Evolutionary conservation across 331 rosid species (phyloP).

Genomic region (Phaseolus coccineus): DNA sequence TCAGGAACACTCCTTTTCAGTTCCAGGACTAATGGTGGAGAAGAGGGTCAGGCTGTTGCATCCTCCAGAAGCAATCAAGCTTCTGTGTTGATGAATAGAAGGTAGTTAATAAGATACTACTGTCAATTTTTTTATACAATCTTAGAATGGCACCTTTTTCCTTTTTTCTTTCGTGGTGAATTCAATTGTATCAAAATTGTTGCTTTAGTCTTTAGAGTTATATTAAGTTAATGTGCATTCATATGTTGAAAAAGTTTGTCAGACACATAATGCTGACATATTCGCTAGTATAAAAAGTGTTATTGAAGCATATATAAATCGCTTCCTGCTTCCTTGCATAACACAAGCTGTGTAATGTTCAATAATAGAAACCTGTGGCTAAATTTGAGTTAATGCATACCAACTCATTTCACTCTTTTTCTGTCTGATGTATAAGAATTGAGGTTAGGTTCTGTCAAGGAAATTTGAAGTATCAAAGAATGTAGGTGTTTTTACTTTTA

Average conservation of each 20-base stretch:
- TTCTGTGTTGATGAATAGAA: constrained; percentile 61
- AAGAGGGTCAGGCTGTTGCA: constrained; percentile 62
- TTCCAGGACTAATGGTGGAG: constrained; percentile 76
- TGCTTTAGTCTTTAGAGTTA: constrained; percentile 1
- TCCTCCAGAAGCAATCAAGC: constrained; percentile 61
- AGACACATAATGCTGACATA: background rate
- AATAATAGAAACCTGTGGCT: constrained; percentile 14
- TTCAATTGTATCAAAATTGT: background rate
- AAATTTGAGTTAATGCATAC: constrained; percentile 11
- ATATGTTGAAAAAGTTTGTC: background rate
- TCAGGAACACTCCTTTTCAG: constrained; percentile 73
- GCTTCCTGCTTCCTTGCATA: background rate
- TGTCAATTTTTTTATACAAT: constrained; percentile 15
- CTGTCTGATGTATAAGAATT: background rate
- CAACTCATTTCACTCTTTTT: background rate
- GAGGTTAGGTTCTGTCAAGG: constrained; percentile 2
- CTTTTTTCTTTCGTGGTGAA: background rate
- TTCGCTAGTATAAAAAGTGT: background rate
- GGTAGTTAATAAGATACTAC: constrained; percentile 59
- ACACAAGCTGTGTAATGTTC: background rate
- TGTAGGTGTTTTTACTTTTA: background rate
- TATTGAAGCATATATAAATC: background rate
- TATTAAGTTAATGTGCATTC: background rate
- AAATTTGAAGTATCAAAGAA: background rate
- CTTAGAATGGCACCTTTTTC: background rate